Evolutionary conservation across 2,329 filamentous ascomycete species (phyloP), one percentile per base, ranked within the genome.

Genomic region (Emydomyces testavorans): DNA sequence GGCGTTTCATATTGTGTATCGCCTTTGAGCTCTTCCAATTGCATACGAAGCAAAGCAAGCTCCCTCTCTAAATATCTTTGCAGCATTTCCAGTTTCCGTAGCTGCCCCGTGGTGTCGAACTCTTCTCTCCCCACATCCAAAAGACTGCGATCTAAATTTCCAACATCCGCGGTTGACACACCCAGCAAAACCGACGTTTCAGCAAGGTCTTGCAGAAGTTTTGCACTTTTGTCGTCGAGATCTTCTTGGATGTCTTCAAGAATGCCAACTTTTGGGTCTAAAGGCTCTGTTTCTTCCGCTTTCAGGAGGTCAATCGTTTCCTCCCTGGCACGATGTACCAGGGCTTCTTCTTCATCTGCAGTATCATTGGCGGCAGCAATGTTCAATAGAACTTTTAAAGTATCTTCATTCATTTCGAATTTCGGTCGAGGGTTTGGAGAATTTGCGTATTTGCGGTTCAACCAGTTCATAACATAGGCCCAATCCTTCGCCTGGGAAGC

Each of bases 321-420:
- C 55, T 66, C 60, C 4, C 62, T 61, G 6, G 64, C 64, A 18
- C 60, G 60, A 32, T 68, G 61, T 26, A 66, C 53, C 13, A 65
- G 53, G 11, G 52, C 55, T 15, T 58, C 58, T 40, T 68, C 66
- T 15, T 70, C 65, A 42, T 69, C 63, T 7, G 83, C 84, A 10
- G 77, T 68, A 60, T 94, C 88, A 61, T 92, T 94, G 35, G 80
- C 71, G 8, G 80, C 72, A 16, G 84, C 84, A 6, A 94, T 73
- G 21, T 82, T 77, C 6, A 93, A 74, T 3, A 94, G 73, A 1
- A 76, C 79, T 54, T 79, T 81, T 42, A 94, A 72, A 0, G 89
- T 95, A 38, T 90, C 84, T 24, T 82, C 75, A 60, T 92, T 95
- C 58, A 87, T 82, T 68, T 96, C 90, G 63, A 94, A 94, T 0